phyloP scores from a whole-genome alignment of 768 basidiomycete species.

The Hemileccinum rubropunctum region DNA sequence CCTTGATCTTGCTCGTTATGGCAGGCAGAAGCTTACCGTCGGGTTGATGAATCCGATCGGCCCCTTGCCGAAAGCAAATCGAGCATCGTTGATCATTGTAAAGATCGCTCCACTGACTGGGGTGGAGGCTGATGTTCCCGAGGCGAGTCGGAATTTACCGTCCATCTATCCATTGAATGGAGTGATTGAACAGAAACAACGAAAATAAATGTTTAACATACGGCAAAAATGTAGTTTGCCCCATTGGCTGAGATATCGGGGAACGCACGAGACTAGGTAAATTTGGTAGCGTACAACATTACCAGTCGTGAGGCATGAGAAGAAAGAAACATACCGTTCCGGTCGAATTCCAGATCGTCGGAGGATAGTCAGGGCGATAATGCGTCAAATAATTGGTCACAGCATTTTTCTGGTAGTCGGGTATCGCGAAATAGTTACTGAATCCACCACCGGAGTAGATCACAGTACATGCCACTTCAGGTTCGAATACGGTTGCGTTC shows the following conservation, averaged over 20 bases:
- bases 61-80: neutral
- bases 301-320: too few relatives aligned
- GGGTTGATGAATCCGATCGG: neutral
- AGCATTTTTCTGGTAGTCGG: conserved; percentile 20
- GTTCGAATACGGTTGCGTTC: conserved; percentile 30
- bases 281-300: neutral
- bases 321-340: conserved; percentile 1
- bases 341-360: conserved; percentile 8
- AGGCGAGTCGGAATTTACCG: neutral
- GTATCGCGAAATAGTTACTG: conserved; percentile 2
- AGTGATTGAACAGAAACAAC: neutral
- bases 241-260: conserved; percentile 36
- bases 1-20: too few relatives aligned
- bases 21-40: neutral
- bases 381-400: conserved; percentile 17
- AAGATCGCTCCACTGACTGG: neutral
- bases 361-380: conserved; percentile 15
- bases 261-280: conserved; percentile 30
- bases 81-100: neutral
- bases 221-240: conserved; percentile 21
- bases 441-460: conserved; percentile 71
- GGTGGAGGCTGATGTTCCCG: neutral
- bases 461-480: conserved; percentile 47
- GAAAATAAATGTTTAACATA: neutral
- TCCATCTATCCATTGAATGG: neutral